Evolutionary conservation across 2,329 filamentous ascomycete species (phyloP).

Genomic region (Aspergillus amoenus): DNA sequence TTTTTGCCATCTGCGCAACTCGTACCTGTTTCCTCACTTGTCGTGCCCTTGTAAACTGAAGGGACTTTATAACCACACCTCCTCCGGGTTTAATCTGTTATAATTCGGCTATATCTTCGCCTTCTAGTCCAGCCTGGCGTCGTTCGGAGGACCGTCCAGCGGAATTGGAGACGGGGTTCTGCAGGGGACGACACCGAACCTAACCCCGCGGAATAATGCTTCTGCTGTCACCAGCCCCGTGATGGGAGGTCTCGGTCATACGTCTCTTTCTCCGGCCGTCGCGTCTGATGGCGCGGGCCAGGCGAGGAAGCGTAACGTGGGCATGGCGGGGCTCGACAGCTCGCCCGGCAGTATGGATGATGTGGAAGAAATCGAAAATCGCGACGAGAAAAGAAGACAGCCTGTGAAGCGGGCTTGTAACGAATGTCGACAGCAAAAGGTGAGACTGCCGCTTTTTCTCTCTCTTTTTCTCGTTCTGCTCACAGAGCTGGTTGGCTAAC

Average conservation of each 20-base stretch:
- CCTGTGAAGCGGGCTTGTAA: constrained; percentile 65
- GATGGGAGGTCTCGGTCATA: constrained; percentile 36
- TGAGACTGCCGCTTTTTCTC: constrained; percentile 30
- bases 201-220: constrained; percentile 34
- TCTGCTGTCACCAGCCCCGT: constrained; percentile 36
- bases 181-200: constrained; percentile 27
- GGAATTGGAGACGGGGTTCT: constrained; percentile 37
- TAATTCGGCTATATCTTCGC: constrained; percentile 13
- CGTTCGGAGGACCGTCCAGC: constrained; percentile 31
- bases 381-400: constrained; percentile 45
- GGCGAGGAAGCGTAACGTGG: constrained; percentile 45
- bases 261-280: constrained; percentile 27
- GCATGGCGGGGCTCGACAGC: constrained; percentile 46
- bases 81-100: constrained; percentile 2
- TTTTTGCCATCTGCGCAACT: constrained; percentile 2
- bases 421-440: constrained; percentile 70
- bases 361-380: constrained; percentile 43
- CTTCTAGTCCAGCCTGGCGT: constrained; percentile 37
- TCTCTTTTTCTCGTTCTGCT: not conserved
- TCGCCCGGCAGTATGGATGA: constrained; percentile 49
- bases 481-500: constrained; percentile 3
- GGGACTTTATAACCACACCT: constrained; percentile 1
- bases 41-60: not conserved
- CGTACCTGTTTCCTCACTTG: not conserved
- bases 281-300: constrained; percentile 30